A percentile compares a stretch with the other conserved stretches of the same genome.
Evolutionary conservation across 2,329 filamentous ascomycete species (phyloP).

Genomic region (Magnaporthiopsis incrustans): DNA sequence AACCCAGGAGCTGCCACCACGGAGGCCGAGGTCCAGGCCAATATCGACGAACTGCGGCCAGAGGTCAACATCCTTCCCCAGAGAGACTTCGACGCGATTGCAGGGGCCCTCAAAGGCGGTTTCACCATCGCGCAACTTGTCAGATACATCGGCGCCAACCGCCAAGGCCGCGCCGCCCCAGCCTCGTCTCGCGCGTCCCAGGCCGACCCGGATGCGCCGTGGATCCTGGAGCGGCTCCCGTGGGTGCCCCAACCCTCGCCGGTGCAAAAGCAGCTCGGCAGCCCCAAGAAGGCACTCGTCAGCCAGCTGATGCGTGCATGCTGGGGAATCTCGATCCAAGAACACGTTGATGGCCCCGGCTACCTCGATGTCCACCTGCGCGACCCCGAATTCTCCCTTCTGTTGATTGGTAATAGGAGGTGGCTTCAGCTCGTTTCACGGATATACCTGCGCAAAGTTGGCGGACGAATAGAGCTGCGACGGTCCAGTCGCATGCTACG

Average conservation of each 20-base stretch:
- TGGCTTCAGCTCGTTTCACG: constrained; percentile 25
- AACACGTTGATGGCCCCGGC: constrained; percentile 35
- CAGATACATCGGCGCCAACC: constrained; percentile 27
- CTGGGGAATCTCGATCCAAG: constrained; percentile 42
- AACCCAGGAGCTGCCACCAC: constrained; percentile 19
- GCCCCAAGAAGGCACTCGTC: constrained; percentile 31
- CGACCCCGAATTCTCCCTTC: constrained; percentile 32
- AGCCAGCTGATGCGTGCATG: constrained; percentile 36
- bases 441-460: constrained; percentile 19
- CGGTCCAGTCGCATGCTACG: constrained; percentile 21
- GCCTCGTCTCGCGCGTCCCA: neutral
- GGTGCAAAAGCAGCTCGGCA: constrained; percentile 22
- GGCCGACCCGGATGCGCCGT: constrained; percentile 18
- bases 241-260: constrained; percentile 31
- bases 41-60: constrained; percentile 43
- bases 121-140: constrained; percentile 40
- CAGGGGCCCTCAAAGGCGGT: constrained; percentile 29
- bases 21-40: constrained; percentile 29
- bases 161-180: neutral
- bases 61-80: constrained; percentile 28
- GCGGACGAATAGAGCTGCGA: constrained; percentile 30
- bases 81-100: constrained; percentile 33
- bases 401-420: constrained; percentile 30
- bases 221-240: constrained; percentile 31
- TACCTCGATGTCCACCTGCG: constrained; percentile 29